Conservation (phyloP, 2,329 filamentous ascomycete species). For the Helotiales sp. region DNA sequence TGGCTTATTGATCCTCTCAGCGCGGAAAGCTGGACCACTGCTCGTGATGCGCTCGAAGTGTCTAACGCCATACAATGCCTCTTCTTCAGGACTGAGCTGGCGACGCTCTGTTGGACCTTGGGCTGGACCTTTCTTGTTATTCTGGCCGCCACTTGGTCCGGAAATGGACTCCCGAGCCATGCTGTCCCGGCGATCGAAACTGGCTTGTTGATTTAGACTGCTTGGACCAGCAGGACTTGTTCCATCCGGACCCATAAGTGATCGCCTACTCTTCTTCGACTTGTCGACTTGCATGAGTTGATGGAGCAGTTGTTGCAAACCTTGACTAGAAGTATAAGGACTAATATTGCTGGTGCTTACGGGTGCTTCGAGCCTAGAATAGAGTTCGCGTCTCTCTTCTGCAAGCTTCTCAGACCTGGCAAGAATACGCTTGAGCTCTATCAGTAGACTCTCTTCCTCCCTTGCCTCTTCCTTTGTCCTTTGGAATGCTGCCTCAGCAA, state of each 20-base stretch:
- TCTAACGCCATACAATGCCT: slow-evolving; percentile 78
- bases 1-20: slow-evolving; percentile 77
- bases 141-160: slow-evolving; percentile 35
- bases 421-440: slow-evolving; percentile 90
- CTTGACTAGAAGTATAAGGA: slow-evolving; percentile 78
- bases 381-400: slow-evolving; percentile 84
- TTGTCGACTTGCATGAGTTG: slow-evolving; percentile 83
- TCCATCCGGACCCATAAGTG: slow-evolving; percentile 61
- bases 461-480: slow-evolving; percentile 84
- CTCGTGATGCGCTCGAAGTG: slow-evolving; percentile 77
- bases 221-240: slow-evolving; percentile 42
- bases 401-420: slow-evolving; percentile 83
- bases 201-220: slow-evolving; percentile 33
- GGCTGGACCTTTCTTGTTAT: slow-evolving; percentile 36
- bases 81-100: slow-evolving; percentile 73
- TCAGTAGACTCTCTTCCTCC: slow-evolving; percentile 85
- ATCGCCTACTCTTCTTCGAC: slow-evolving; percentile 79
- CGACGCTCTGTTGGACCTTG: slow-evolving; percentile 54
- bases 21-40: slow-evolving; percentile 86
- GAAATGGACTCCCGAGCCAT: slow-evolving; percentile 35
- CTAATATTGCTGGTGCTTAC: slow-evolving; percentile 66
- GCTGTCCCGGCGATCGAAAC: slow-evolving; percentile 39
- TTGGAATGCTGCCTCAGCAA: slow-evolving; percentile 76
- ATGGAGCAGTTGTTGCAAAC: slow-evolving; percentile 77
- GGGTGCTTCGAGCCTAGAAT: slow-evolving; percentile 83